phyloP scores from a whole-genome alignment of 2,329 filamentous ascomycete genomes.

The Leptographium wingfieldii region DNA sequence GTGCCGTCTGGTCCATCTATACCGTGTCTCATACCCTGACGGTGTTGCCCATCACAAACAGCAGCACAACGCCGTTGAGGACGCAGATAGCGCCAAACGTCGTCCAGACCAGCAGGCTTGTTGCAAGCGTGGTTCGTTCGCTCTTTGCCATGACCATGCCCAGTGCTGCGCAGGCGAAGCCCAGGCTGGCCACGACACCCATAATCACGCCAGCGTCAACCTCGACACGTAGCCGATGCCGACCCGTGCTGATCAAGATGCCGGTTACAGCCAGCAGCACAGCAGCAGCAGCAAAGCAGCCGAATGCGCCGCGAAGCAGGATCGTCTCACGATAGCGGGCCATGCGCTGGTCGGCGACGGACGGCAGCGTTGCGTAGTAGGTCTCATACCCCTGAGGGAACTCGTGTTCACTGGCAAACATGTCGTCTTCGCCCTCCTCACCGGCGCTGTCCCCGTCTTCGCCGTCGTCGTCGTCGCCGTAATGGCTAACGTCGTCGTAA shows the following conservation, averaged over 20 bases:
- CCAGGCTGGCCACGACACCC: slow-evolving; percentile 53
- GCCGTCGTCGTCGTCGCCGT: neutral
- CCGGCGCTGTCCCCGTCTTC: neutral
- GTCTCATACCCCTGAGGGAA: slow-evolving; percentile 39
- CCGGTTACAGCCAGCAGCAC: slow-evolving; percentile 52
- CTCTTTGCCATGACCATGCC: slow-evolving; percentile 43
- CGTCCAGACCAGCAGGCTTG: slow-evolving; percentile 27
- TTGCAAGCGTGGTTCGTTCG: slow-evolving; percentile 28
- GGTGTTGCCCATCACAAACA: slow-evolving; percentile 33
- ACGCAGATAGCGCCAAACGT: slow-evolving; percentile 33
- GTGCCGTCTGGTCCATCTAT: neutral
- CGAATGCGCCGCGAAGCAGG: slow-evolving; percentile 39
- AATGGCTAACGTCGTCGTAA: slow-evolving; percentile 7
- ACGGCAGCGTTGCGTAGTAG: slow-evolving; percentile 40
- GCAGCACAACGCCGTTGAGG: slow-evolving; percentile 38
- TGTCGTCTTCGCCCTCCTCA: slow-evolving; percentile 19
- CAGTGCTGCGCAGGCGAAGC: slow-evolving; percentile 49
- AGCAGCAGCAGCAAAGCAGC: slow-evolving; percentile 45
- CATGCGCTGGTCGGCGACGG: slow-evolving; percentile 37
- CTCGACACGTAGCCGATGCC: slow-evolving; percentile 53
- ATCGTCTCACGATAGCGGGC: slow-evolving; percentile 39
- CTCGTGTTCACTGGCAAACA: slow-evolving; percentile 26
- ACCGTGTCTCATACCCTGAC: neutral
- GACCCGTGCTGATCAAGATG: slow-evolving; percentile 54
- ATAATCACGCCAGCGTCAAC: slow-evolving; percentile 62